Evolutionary conservation across 345 rosid genomes (phyloP).

Genomic region (Linum lewisii): DNA sequence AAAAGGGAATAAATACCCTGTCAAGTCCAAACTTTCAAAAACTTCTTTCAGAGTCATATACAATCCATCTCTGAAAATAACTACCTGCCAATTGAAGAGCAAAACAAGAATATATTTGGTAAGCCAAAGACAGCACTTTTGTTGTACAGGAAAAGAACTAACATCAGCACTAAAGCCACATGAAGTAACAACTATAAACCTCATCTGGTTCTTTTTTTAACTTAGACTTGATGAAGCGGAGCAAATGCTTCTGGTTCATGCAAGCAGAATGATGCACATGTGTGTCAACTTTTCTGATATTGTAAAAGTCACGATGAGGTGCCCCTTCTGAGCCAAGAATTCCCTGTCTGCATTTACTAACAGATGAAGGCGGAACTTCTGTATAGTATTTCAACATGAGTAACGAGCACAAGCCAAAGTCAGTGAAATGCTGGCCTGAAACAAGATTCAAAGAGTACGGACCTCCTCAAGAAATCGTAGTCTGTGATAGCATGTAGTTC

Average conservation of each 20-base stretch:
- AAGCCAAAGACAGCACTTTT: not conserved
- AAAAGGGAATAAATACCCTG: conserved; percentile 44
- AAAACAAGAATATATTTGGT: not conserved
- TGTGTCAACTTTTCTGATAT: conserved; percentile 96
- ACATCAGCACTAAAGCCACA: not conserved
- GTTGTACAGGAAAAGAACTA: not conserved
- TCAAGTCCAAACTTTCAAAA: conserved; percentile 87
- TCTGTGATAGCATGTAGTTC: conserved; percentile 88
- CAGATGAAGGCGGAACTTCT: conserved; percentile 98
- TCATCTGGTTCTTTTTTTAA: conserved; percentile 95
- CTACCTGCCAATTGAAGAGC: conserved; percentile 56
- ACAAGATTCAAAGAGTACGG: conserved; percentile 6
- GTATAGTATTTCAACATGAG: conserved; percentile 15
- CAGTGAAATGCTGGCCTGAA: not conserved
- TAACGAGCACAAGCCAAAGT: conserved; percentile 14
- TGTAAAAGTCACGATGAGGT: conserved; percentile 97
- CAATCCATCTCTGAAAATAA: conserved; percentile 94
- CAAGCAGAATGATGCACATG: conserved; percentile 99
- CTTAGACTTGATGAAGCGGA: conserved; percentile 96
- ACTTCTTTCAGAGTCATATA: conserved; percentile 93
- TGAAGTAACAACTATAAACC: conserved; percentile 30
- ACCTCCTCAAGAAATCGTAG: conserved; percentile 93
- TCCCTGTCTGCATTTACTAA: conserved; percentile 97
- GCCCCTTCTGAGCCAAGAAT: conserved; percentile 97
- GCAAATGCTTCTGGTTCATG: conserved; percentile 98